phyloP scores from a whole-genome alignment of 1,139 yeast species.

The Sugiyamaella pinicola region DNA sequence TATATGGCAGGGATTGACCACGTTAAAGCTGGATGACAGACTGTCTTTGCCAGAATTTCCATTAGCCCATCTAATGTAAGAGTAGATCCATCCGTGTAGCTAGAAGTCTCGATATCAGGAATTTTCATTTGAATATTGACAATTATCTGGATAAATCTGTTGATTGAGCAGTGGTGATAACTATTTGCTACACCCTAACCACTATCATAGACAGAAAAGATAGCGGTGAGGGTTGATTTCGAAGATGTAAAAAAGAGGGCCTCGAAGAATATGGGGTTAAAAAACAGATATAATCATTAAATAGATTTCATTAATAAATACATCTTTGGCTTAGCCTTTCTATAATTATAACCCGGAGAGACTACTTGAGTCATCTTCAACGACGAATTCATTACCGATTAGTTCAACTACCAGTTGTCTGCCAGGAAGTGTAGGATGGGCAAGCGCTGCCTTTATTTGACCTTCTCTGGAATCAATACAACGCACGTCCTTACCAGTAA shows the following conservation, averaged over 20 bases:
- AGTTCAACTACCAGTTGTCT: slow-evolving; percentile 56
- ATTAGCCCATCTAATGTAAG: slow-evolving; percentile 26
- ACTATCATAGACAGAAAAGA: too few relatives aligned
- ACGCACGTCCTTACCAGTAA: slow-evolving; percentile 65
- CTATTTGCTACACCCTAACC: too few relatives aligned
- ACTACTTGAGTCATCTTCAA: slow-evolving; percentile 38
- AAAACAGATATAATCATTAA: slow-evolving; percentile 1
- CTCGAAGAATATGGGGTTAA: too few relatives aligned
- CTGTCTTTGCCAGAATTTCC: slow-evolving; percentile 27
- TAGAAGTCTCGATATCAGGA: neutral
- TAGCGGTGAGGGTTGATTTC: too few relatives aligned
- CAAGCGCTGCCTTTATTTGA: slow-evolving; percentile 56
- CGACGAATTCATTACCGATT: slow-evolving; percentile 40
- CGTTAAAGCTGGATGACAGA: slow-evolving; percentile 30
- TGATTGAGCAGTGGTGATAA: too few relatives aligned
- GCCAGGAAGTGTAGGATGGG: slow-evolving; percentile 69
- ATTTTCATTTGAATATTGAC: neutral
- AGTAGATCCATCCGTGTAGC: neutral
- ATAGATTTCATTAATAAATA: neutral
- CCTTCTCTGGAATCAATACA: slow-evolving; percentile 51
- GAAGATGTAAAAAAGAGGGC: too few relatives aligned
- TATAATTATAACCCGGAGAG: slow-evolving; percentile 33
- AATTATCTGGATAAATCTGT: neutral
- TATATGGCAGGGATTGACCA: slow-evolving; percentile 28
- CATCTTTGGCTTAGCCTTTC: neutral